Conservation (phyloP, 2,329 filamentous ascomycete genomes). For the Beauveria pseudobassiana region DNA sequence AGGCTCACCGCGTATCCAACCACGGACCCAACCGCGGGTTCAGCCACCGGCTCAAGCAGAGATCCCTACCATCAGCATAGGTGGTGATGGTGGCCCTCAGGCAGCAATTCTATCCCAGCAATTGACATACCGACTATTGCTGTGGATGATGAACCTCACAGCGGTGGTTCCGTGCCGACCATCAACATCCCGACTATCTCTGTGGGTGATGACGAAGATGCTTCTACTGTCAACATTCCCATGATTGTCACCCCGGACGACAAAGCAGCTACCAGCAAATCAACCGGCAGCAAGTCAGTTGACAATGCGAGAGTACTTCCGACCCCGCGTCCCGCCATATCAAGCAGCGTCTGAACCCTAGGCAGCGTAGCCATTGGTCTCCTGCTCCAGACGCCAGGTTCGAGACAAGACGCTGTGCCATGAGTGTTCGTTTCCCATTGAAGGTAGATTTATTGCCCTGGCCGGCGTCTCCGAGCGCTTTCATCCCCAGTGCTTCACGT, state of each 20-base stretch:
- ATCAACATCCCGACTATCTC: constrained; percentile 38
- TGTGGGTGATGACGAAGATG: constrained; percentile 24
- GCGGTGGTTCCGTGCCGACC: constrained; percentile 32
- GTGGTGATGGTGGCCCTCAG: constrained; percentile 18
- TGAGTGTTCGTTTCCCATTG: constrained; percentile 75
- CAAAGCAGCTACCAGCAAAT: constrained; percentile 15
- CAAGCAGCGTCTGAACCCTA: constrained; percentile 29
- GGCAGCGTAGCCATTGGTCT: constrained; percentile 50
- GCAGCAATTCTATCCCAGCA: constrained; percentile 23
- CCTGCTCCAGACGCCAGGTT: constrained; percentile 39
- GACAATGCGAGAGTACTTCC: constrained; percentile 37
- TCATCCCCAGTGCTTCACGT: constrained; percentile 88
- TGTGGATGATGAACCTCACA: constrained; percentile 22
- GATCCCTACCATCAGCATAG: constrained; percentile 31
- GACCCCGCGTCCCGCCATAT: constrained; percentile 28
- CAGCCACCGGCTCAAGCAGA: constrained; percentile 19
- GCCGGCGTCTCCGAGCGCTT: constrained; percentile 68
- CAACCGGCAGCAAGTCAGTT: constrained; percentile 33
- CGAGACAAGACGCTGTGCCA: constrained; percentile 69
- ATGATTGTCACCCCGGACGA: constrained; percentile 41
- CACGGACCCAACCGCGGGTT: background rate
- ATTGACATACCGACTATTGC: constrained; percentile 45
- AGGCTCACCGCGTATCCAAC: constrained; percentile 27
- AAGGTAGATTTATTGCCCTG: constrained; percentile 82
- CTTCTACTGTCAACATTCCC: constrained; percentile 30